Evolutionary conservation across 2,329 filamentous ascomycete genomes (phyloP).

Genomic region (Emergomyces africanus): DNA sequence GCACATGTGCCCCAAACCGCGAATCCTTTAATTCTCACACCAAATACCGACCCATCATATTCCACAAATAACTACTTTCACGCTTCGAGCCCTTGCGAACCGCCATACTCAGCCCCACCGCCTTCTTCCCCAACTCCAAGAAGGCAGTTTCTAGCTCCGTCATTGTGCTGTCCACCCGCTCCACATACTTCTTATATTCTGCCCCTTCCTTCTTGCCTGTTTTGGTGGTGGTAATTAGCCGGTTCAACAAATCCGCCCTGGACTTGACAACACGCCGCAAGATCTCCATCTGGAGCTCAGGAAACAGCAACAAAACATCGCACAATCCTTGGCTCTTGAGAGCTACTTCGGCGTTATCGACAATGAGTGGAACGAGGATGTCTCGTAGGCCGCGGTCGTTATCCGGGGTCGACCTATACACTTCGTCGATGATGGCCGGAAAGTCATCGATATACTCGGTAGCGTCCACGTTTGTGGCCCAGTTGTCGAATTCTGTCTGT

Average conservation of each 20-base stretch:
- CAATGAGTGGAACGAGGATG: neutral
- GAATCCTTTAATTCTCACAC: too few relatives aligned
- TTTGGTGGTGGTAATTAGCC: neutral
- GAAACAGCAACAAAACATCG: neutral
- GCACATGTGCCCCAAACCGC: too few relatives aligned
- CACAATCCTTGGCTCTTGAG: neutral
- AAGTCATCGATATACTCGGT: neutral
- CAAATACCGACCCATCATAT: neutral
- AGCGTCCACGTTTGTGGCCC: neutral
- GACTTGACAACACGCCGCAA: neutral
- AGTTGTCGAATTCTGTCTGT: neutral
- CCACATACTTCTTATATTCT: neutral
- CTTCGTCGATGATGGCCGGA: neutral
- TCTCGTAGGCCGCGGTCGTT: neutral
- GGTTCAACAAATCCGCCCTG: neutral
- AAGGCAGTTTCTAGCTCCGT: neutral
- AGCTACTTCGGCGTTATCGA: neutral
- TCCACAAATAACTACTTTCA: neutral
- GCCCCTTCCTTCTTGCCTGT: neutral
- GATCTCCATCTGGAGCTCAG: neutral
- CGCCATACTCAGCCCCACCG: neutral
- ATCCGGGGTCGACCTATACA: neutral
- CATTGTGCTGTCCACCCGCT: neutral
- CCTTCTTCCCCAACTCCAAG: neutral
- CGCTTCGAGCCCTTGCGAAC: neutral